Evolutionary conservation across 2,329 filamentous ascomycete species (phyloP).

Genomic region (Colletotrichum sp.): DNA sequence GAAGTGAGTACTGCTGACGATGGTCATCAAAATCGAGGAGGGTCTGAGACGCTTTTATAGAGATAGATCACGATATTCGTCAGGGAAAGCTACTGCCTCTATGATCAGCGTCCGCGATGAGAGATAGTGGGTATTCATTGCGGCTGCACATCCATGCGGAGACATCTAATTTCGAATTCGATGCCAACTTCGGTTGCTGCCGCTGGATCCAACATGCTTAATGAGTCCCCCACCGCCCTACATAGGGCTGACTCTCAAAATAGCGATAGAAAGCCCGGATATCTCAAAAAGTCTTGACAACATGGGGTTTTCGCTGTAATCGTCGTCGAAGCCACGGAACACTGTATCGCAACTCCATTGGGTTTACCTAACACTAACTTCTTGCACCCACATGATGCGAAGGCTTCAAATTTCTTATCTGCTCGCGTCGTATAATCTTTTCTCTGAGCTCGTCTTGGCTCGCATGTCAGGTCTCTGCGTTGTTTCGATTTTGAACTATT

Average conservation of each 20-base stretch:
- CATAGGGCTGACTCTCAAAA: neutral
- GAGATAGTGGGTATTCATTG: neutral
- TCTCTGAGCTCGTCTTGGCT: neutral
- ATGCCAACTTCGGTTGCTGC: neutral
- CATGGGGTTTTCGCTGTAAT: neutral
- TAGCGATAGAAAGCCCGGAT: neutral
- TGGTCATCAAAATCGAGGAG: neutral
- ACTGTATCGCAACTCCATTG: rapidly evolving
- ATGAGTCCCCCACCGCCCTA: neutral
- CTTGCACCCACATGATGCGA: neutral
- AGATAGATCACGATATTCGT: neutral
- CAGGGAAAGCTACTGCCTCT: neutral
- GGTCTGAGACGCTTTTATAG: neutral
- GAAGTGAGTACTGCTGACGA: neutral
- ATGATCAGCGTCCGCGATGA: neutral
- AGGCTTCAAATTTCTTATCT: neutral
- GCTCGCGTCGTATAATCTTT: rapidly evolving
- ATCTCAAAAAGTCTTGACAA: rapidly evolving
- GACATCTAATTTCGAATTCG: neutral
- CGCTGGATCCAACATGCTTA: neutral
- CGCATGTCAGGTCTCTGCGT: rapidly evolving
- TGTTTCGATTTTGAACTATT: neutral
- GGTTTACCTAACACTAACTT: neutral
- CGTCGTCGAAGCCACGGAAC: neutral
- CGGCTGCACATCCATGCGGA: neutral